These are phyloP conservation scores for Pisolithus sp. DNA, from an alignment of 768 basidiomycete species.

Conservation along the genomic window DNA sequence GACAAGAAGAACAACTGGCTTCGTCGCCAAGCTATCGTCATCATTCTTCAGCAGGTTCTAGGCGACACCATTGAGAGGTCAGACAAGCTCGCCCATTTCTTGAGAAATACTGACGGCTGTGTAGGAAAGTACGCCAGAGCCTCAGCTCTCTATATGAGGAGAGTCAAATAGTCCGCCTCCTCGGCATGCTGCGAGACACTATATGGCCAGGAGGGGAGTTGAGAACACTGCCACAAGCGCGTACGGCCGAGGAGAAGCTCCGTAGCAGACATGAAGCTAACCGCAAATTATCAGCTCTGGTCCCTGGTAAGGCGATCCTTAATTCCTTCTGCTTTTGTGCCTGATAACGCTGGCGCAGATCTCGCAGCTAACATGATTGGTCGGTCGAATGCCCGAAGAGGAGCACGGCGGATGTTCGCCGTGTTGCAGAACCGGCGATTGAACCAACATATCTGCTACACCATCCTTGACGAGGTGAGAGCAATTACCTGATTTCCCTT, in stretches of 20 bases:
- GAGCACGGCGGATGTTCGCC: slow-evolving; percentile 87
- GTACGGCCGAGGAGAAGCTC: slow-evolving; percentile 75
- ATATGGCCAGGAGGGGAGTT: slow-evolving; percentile 86
- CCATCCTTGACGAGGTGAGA: slow-evolving; percentile 81
- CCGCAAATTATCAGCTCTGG: slow-evolving; percentile 80
- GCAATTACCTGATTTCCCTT: not conserved
- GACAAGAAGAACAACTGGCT: slow-evolving; percentile 97
- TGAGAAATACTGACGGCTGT: slow-evolving; percentile 1
- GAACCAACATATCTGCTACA: slow-evolving; percentile 89
- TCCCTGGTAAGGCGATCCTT: slow-evolving; percentile 62
- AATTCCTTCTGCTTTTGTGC: not conserved
- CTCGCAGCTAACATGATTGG: slow-evolving; percentile 97
- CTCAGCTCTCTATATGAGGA: slow-evolving; percentile 61
- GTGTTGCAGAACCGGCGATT: slow-evolving; percentile 91
- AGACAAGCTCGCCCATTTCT: slow-evolving; percentile 16
- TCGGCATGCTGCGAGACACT: slow-evolving; percentile 62
- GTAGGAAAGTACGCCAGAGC: slow-evolving; percentile 83
- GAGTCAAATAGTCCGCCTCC: slow-evolving; percentile 57
- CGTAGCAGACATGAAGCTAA: slow-evolving; percentile 83
- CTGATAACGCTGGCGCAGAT: slow-evolving; percentile 41
- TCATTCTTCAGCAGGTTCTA: slow-evolving; percentile 92
- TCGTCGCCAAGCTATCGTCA: slow-evolving; percentile 89
- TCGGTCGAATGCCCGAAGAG: slow-evolving; percentile 89
- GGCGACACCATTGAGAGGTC: slow-evolving; percentile 95
- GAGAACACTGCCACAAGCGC: slow-evolving; percentile 50